These are phyloP conservation scores for Chimonanthus praecox DNA, from an alignment of 164 flowering plant genomes.

Conservation along the genomic window DNA sequence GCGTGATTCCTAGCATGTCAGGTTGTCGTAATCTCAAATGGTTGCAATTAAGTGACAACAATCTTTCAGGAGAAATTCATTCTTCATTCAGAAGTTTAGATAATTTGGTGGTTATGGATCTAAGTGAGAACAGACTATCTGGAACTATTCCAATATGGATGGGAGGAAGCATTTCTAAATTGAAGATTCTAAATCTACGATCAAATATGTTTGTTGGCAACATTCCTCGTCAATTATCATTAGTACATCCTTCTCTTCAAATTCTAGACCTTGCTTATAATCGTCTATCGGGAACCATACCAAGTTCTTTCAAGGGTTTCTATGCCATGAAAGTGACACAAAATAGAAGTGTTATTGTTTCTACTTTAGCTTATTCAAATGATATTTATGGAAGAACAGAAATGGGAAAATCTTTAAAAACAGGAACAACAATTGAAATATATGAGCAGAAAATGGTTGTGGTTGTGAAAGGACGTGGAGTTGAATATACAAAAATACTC, in stretches of 20 bases:
- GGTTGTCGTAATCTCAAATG: background rate
- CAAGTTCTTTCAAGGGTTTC: background rate
- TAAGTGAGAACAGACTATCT: background rate
- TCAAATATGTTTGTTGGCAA: background rate
- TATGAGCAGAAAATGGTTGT: background rate
- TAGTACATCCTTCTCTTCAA: background rate
- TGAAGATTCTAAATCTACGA: background rate
- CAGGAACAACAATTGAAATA: background rate
- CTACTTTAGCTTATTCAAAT: background rate
- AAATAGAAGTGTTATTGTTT: background rate
- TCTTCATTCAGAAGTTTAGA: background rate
- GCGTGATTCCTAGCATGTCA: background rate
- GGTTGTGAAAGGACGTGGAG: background rate
- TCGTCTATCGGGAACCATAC: slow-evolving; percentile 1
- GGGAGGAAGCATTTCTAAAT: background rate
- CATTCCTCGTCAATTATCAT: slow-evolving; percentile 1
- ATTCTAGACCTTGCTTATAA: slow-evolving; percentile 5
- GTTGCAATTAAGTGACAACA: slow-evolving; percentile 2
- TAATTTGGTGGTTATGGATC: background rate
- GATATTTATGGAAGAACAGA: background rate
- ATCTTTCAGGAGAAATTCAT: background rate
- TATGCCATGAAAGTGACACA: background rate
- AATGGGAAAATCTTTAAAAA: background rate
- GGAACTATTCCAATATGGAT: slow-evolving; percentile 5
- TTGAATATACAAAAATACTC: background rate